Conservation (phyloP, 192 early-diverging fungal species). For the Coemansia sp. region DNA sequence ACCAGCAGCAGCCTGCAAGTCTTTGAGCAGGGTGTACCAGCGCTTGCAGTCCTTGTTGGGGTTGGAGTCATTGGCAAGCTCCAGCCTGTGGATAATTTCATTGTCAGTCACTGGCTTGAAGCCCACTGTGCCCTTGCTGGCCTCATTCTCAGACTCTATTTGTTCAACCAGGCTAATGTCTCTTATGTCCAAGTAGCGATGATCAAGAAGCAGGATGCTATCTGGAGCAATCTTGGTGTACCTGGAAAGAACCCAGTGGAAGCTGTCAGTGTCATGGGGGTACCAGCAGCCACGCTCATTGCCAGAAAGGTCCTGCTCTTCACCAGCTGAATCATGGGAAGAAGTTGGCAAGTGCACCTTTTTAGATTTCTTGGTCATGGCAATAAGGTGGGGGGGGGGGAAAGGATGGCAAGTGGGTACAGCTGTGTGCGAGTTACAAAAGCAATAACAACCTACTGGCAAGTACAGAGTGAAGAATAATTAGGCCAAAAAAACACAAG, state of each 20-base stretch:
- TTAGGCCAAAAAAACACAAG: background rate
- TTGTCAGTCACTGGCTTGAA: conserved; percentile 1
- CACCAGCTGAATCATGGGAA: background rate
- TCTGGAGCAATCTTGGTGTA: conserved; percentile 21
- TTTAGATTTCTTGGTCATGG: background rate
- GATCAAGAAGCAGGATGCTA: conserved; percentile 13
- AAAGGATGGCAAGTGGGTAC: too few relatives aligned
- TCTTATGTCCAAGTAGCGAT: conserved; percentile 34
- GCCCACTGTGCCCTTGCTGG: background rate
- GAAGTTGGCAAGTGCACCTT: background rate
- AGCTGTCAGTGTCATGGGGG: conserved; percentile 32
- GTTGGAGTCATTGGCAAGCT: conserved; percentile 22
- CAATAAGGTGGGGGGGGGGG: too few relatives aligned
- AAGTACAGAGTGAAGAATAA: background rate
- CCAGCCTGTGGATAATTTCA: conserved; percentile 16
- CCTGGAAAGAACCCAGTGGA: conserved; percentile 34
- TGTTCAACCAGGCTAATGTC: conserved; percentile 27
- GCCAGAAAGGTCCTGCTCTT: background rate
- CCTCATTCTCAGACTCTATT: conserved; percentile 9
- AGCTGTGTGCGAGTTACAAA: too few relatives aligned
- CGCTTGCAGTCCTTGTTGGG: conserved; percentile 27
- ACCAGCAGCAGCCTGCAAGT: conserved; percentile 26
- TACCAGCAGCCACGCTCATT: conserved; percentile 33
- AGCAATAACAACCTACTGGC: background rate
- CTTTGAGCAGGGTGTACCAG: conserved; percentile 15